Evolutionary conservation across 371 early-diverging fungal genomes (phyloP), one percentile per base, ranked within the genome.

Genomic region (Fennellomyces sp.): DNA sequence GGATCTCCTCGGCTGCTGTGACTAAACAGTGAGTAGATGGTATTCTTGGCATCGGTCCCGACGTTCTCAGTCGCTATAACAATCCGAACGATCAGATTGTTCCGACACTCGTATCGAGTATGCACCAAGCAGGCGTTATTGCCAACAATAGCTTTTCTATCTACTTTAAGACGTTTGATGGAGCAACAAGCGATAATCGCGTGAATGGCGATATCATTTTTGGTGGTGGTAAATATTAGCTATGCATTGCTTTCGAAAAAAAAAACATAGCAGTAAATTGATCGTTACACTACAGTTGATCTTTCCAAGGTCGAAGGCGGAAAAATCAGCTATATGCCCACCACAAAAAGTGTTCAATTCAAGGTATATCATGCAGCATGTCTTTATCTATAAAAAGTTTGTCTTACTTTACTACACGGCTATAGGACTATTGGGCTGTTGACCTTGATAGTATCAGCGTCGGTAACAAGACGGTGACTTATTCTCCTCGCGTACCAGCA

Each of bases 381-480:
- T 17, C 11, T 7, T 36, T 5, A 38, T 33, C 2, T n/a, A n/a
- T n/a, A 11, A 0, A 13, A n/a, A 11, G 17, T 31, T n/a, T 8
- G 21, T 29, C 27, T 25, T 45, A 5, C 15, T 17, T 29, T 52
- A 45, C 11, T 15, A n/a, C n/a, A n/a, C n/a, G n/a, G n/a, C n/a
- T n/a, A n/a, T 52, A 76, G 80, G 72, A 76, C 35, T 79, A 76
- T 52, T 79, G 80, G 80, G 76, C 80, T 13, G 68, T 66, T 8
- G 70, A 79, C 49, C 54, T 79, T 17, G 64, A 73, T 27, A 28
- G 31, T 1, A 65, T 79, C 5, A 17, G 53, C 13, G 58, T 73
- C 36, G 72, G 68, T n/a, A 33, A 49, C 17, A 41, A 64, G 21
- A 51, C 29, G 11, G 36, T 60, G 6, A n/a, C 5, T 4, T 65